These are phyloP conservation scores for Begonia peltatifolia DNA, from an alignment of 306 rosid genomes.

Conservation along the genomic window DNA sequence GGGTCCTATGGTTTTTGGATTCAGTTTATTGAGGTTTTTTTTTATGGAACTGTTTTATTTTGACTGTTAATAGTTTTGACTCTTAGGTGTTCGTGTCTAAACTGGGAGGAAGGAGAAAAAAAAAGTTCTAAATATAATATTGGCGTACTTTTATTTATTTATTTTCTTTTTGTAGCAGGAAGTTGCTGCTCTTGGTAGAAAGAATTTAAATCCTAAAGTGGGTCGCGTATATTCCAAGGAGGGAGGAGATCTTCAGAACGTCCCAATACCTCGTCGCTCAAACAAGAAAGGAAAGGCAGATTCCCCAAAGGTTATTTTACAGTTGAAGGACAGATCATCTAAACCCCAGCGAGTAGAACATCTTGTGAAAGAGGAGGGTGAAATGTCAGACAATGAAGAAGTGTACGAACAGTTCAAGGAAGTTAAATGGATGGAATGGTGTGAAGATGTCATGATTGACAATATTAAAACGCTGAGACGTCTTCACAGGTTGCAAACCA, in stretches of 20 bases:
- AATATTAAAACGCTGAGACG: conserved; percentile 78
- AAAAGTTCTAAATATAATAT: too few species aligned
- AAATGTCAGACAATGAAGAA: conserved; percentile 95
- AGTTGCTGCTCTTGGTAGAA: conserved; percentile 63
- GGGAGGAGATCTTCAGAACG: conserved; percentile 35
- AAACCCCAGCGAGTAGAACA: conserved; percentile 67
- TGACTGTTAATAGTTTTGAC: too few species aligned
- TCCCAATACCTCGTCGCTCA: conserved; percentile 29
- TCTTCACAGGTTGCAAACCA: conserved; percentile 76
- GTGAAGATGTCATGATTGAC: conserved; percentile 82
- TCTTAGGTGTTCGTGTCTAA: too few species aligned
- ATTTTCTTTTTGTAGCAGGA: conserved; percentile 30
- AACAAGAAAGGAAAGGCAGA: conserved; percentile 53
- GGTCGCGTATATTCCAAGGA: conserved; percentile 66
- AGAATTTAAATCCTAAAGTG: conserved; percentile 46
- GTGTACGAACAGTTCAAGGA: conserved; percentile 97
- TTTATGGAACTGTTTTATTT: too few species aligned
- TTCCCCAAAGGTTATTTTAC: conserved; percentile 36
- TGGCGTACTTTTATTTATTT: too few species aligned
- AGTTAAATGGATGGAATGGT: conserved; percentile 99
- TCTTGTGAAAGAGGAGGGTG: conserved; percentile 92
- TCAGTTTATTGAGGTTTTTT: too few species aligned
- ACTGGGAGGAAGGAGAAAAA: too few species aligned
- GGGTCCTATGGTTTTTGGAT: too few species aligned
- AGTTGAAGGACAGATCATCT: conserved; percentile 34